Evolutionary conservation across 306 rosid species (phyloP).

Genomic region (Arachis hypogaea): DNA sequence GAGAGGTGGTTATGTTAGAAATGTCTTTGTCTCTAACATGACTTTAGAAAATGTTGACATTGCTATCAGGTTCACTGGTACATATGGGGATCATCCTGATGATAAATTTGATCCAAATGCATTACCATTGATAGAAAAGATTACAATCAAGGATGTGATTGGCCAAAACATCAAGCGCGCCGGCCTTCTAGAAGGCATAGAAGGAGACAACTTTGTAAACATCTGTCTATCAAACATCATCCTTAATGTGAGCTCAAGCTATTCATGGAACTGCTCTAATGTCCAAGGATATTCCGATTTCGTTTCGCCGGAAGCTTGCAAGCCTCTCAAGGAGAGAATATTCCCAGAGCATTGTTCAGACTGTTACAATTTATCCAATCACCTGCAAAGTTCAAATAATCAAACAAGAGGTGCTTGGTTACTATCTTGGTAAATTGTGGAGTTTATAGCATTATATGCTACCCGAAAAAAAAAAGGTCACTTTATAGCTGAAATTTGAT

Average conservation of each 20-base stretch:
- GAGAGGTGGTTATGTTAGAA: slow-evolving; percentile 82
- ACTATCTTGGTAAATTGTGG: slow-evolving; percentile 61
- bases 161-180: slow-evolving; percentile 60
- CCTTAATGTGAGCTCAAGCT: slow-evolving; percentile 53
- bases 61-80: slow-evolving; percentile 69
- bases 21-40: slow-evolving; percentile 62
- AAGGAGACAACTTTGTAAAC: slow-evolving; percentile 60
- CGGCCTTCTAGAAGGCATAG: slow-evolving; percentile 71
- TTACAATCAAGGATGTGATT: slow-evolving; percentile 61
- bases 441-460: slow-evolving; percentile 45
- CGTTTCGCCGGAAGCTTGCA: slow-evolving; percentile 65
- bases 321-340: slow-evolving; percentile 56
- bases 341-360: slow-evolving; percentile 66
- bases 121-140: slow-evolving; percentile 59
- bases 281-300: slow-evolving; percentile 65
- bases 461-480: slow-evolving; percentile 37
- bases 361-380: slow-evolving; percentile 63
- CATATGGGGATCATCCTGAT: slow-evolving; percentile 78
- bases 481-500: slow-evolving; percentile 55
- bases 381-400: slow-evolving; percentile 40
- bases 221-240: slow-evolving; percentile 66
- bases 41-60: slow-evolving; percentile 56
- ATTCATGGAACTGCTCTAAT: slow-evolving; percentile 77
- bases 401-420: slow-evolving; percentile 53
- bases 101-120: slow-evolving; percentile 58